phyloP scores from a whole-genome alignment of 2,329 filamentous ascomycete genomes.

The Reticulascus tulasneorum region DNA sequence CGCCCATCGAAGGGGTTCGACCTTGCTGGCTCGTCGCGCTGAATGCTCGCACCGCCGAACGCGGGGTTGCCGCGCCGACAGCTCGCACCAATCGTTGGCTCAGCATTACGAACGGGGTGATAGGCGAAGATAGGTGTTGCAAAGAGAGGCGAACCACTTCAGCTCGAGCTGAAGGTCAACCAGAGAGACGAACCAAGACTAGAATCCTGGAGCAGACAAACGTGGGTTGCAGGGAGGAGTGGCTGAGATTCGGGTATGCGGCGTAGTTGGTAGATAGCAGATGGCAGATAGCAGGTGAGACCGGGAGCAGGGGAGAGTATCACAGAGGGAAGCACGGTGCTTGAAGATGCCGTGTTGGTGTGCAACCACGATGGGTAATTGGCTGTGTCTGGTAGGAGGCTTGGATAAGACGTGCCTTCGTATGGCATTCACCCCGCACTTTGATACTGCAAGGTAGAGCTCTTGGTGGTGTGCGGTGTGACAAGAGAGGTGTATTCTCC shows the following conservation, averaged over 20 bases:
- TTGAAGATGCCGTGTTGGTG: conserved; percentile 16
- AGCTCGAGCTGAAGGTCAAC: too few species aligned
- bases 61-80: conserved; percentile 38
- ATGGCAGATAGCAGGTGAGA: too few species aligned
- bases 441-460: background rate
- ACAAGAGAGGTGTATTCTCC: too few species aligned
- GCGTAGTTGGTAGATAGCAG: too few species aligned
- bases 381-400: conserved; percentile 14
- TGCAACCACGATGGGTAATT: conserved; percentile 25
- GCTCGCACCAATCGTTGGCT: conserved; percentile 47
- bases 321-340: background rate
- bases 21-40: conserved; percentile 45
- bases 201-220: too few species aligned
- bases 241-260: too few species aligned
- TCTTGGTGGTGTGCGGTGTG: conserved; percentile 5
- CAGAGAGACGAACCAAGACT: too few species aligned
- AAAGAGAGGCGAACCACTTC: too few species aligned
- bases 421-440: conserved; percentile 13
- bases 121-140: too few species aligned
- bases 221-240: too few species aligned
- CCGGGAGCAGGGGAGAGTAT: conserved; percentile 1
- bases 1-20: conserved; percentile 73
- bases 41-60: conserved; percentile 52
- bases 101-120: conserved; percentile 40
- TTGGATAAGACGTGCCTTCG: background rate